Evolutionary conservation across 345 rosid species (phyloP).

Genomic region (Hirschfeldia incana): DNA sequence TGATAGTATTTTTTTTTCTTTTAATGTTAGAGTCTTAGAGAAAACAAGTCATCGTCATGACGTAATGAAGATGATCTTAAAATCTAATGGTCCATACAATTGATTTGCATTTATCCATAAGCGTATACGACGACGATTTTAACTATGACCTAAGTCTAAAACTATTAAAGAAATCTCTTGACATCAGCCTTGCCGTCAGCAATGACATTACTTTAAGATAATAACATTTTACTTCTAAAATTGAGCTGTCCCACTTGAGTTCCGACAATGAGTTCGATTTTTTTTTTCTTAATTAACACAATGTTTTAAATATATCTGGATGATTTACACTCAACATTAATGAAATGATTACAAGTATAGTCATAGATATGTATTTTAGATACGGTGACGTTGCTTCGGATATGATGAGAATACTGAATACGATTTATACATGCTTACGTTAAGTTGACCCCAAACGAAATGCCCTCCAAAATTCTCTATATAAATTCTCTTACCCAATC

Average conservation of each 20-base stretch:
- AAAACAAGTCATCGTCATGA: not conserved
- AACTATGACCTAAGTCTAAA: not conserved
- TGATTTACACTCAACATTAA: not conserved
- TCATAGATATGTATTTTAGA: not conserved
- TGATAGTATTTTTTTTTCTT: not conserved
- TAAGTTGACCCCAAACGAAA: not conserved
- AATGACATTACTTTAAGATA: not conserved
- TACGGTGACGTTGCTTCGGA: not conserved
- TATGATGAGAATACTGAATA: not conserved
- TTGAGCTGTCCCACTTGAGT: not conserved
- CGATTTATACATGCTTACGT: not conserved
- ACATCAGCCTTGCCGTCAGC: not conserved
- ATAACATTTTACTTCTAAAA: not conserved
- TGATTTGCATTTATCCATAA: not conserved
- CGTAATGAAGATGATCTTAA: not conserved
- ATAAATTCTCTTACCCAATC: not conserved
- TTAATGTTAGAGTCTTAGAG: too few species aligned
- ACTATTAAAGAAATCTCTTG: not conserved
- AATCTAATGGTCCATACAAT: not conserved
- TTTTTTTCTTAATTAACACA: not conserved
- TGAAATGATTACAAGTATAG: not conserved
- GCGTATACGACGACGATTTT: not conserved
- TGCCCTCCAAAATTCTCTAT: not conserved
- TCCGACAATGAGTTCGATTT: not conserved
- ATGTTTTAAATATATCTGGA: not conserved